A percentile compares a stretch with the other conserved stretches of the same genome.
These are phyloP conservation scores for Tolypocladium endophyticum DNA, from an alignment of 2,329 filamentous ascomycete species.

Conservation along the genomic window DNA sequence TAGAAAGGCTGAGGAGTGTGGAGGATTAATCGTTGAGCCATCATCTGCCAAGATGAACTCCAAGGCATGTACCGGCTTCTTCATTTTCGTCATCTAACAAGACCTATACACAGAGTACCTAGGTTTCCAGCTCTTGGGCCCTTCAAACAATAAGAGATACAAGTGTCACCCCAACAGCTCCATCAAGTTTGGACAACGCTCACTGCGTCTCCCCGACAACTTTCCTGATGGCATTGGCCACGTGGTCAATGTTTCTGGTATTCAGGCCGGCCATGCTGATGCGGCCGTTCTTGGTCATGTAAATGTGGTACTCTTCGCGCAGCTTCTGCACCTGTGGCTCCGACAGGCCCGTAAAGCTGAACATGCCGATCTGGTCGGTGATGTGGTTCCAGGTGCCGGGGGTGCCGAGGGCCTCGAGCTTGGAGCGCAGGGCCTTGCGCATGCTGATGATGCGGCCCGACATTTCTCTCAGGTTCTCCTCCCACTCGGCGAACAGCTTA, in stretches of 20 bases:
- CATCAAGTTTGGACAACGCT: background rate
- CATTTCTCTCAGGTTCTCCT: conserved; percentile 86
- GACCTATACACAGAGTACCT: background rate
- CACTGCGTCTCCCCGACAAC: conserved; percentile 45
- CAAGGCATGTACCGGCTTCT: background rate
- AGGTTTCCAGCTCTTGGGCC: conserved; percentile 4
- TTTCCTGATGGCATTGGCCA: conserved; percentile 80
- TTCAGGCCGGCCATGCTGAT: conserved; percentile 99
- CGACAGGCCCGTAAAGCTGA: conserved; percentile 77
- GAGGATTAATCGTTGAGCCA: too few relatives aligned
- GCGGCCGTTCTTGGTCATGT: conserved; percentile 95
- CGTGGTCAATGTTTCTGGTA: conserved; percentile 82
- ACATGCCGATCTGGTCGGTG: conserved; percentile 99
- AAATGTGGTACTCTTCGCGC: conserved; percentile 62
- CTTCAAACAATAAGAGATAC: background rate
- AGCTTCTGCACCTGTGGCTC: conserved; percentile 65
- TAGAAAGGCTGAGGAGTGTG: background rate
- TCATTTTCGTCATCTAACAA: background rate
- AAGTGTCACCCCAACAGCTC: background rate
- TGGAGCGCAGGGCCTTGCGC: conserved; percentile 65
- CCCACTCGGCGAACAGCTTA: conserved; percentile 79
- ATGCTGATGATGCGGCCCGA: conserved; percentile 89
- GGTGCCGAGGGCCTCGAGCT: conserved; percentile 76
- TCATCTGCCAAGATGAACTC: background rate
- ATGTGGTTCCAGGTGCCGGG: conserved; percentile 95